Conservation (phyloP, 2,329 filamentous ascomycete species). For the Trichoderma semiorbis region DNA sequence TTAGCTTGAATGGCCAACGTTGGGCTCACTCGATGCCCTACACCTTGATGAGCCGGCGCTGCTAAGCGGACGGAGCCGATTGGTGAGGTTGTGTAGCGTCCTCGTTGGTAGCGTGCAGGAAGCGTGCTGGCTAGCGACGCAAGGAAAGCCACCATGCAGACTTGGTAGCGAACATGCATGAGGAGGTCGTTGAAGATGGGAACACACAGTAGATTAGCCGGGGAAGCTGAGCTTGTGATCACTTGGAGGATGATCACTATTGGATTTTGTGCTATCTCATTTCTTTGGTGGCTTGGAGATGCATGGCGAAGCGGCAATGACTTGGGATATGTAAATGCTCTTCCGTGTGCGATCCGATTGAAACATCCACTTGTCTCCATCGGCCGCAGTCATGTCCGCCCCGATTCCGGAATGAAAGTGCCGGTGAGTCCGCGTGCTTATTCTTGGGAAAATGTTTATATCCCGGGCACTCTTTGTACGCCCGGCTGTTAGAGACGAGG, state of each 20-base stretch:
- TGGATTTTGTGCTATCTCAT: not conserved
- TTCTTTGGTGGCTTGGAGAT: not conserved
- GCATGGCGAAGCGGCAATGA: not conserved
- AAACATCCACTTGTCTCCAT: not conserved
- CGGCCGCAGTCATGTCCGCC: not conserved
- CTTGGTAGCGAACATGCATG: not conserved
- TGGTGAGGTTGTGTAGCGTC: not conserved
- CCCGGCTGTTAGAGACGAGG: not conserved
- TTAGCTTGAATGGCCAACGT: not conserved
- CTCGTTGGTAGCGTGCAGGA: not conserved
- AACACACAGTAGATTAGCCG: not conserved
- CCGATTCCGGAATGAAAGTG: not conserved
- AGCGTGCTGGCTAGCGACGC: not conserved
- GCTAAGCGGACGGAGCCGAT: conserved; percentile 13
- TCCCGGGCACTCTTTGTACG: not conserved
- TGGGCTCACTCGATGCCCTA: not conserved
- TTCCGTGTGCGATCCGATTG: not conserved
- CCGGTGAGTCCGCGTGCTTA: not conserved
- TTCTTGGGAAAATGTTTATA: not conserved
- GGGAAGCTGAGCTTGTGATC: not conserved
- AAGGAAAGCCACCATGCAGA: not conserved
- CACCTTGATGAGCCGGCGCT: not conserved
- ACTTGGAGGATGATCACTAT: not conserved
- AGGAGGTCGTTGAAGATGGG: not conserved
- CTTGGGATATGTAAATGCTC: not conserved